phyloP scores from a whole-genome alignment of 1,284 basidiomycete species.

The Papiliotrema terrestris region DNA sequence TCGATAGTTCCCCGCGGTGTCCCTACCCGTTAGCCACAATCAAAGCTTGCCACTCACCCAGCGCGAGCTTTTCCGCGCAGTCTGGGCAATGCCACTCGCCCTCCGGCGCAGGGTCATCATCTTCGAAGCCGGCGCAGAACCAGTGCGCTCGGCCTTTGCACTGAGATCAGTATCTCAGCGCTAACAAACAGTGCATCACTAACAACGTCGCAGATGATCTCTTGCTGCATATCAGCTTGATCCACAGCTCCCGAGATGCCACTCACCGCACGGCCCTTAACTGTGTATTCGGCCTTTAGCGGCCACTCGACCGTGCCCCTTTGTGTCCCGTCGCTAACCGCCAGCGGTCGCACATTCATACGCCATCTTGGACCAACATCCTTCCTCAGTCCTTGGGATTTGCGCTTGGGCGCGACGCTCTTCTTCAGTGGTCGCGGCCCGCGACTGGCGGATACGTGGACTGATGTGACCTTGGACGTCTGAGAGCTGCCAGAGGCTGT shows the following conservation, averaged over 20 bases:
- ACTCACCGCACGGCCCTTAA: constrained; percentile 2
- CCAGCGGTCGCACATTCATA: neutral
- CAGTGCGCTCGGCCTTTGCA: constrained; percentile 2
- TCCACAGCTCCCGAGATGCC: neutral
- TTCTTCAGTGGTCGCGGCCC: too few relatives aligned
- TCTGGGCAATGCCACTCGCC: constrained; percentile 9
- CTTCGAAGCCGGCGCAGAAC: constrained; percentile 5
- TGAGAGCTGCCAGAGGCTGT: too few relatives aligned
- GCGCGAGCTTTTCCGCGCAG: neutral
- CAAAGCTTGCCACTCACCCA: neutral
- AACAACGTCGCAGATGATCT: constrained; percentile 1
- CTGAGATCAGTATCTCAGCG: neutral
- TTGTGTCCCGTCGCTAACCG: neutral
- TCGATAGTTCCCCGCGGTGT: neutral
- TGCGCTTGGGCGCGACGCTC: too few relatives aligned
- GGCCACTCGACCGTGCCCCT: constrained; percentile 3
- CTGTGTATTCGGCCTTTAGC: constrained; percentile 2
- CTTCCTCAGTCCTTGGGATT: neutral
- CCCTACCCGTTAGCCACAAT: neutral
- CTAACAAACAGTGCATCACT: neutral
- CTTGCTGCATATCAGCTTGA: constrained; percentile 3
- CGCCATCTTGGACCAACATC: neutral
- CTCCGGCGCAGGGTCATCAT: constrained; percentile 2
- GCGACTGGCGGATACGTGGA: too few relatives aligned
- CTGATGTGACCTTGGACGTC: too few relatives aligned